phyloP scores from a whole-genome alignment of 805 yeast species.

The Saccharomyces mikatae region DNA sequence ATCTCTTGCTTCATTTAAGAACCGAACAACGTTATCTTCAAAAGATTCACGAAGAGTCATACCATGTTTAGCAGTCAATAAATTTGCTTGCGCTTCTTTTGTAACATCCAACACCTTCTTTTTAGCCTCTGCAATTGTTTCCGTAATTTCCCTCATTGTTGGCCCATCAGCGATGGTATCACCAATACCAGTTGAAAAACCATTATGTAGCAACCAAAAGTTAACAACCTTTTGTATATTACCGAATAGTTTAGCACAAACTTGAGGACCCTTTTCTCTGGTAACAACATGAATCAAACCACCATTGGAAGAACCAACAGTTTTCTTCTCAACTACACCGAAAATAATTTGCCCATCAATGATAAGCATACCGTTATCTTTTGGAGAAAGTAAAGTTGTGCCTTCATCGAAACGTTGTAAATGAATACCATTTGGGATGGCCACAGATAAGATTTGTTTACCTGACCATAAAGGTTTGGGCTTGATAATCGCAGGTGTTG shows the following conservation, averaged over 20 bases:
- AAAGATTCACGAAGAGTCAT: slow-evolving; percentile 98
- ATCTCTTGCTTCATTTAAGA: slow-evolving; percentile 96
- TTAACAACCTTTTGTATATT: slow-evolving; percentile 92
- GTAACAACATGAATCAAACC: slow-evolving; percentile 95
- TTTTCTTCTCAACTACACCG: slow-evolving; percentile 96
- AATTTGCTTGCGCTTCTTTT: slow-evolving; percentile 81
- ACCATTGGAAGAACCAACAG: slow-evolving; percentile 97
- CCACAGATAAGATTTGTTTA: slow-evolving; percentile 84
- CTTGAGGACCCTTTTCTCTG: slow-evolving; percentile 91
- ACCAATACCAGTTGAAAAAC: slow-evolving; percentile 98
- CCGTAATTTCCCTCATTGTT: slow-evolving; percentile 89
- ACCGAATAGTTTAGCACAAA: slow-evolving; percentile 85
- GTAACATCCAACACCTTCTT: slow-evolving; percentile 90
- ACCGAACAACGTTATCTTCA: slow-evolving; percentile 93
- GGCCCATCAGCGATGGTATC: slow-evolving; percentile 98
- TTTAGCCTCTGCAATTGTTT: slow-evolving; percentile 89
- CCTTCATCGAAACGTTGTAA: slow-evolving; percentile 90
- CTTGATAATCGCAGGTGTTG: slow-evolving; percentile 86
- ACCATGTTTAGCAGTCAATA: slow-evolving; percentile 94
- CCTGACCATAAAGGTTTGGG: slow-evolving; percentile 98
- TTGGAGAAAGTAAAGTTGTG: slow-evolving; percentile 72
- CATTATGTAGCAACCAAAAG: slow-evolving; percentile 92
- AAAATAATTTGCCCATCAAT: slow-evolving; percentile 93
- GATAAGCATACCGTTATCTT: slow-evolving; percentile 92
- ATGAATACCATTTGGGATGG: slow-evolving; percentile 93